Conservation (phyloP, 257 asterid species). For the Avicennia marina region DNA sequence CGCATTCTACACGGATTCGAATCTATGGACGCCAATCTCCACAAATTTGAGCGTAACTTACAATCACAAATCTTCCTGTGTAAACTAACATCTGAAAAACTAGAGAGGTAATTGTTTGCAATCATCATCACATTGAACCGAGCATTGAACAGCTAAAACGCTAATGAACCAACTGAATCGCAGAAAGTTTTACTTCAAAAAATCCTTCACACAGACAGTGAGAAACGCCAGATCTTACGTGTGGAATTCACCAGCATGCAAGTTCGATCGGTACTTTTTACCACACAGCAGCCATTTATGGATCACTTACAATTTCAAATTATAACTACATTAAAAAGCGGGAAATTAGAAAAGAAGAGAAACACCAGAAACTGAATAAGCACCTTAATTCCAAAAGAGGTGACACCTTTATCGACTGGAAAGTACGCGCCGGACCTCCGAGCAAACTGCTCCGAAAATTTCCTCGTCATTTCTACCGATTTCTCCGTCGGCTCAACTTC, state of each 20-base stretch:
- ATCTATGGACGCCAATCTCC: too few relatives aligned
- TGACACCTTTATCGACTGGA: constrained; percentile 88
- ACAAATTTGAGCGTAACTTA: too few relatives aligned
- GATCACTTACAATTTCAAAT: not conserved
- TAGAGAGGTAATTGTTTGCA: too few relatives aligned
- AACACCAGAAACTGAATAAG: not conserved
- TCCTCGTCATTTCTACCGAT: constrained; percentile 94
- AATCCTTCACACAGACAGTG: not conserved
- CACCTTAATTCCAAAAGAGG: constrained; percentile 89
- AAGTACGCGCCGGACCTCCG: constrained; percentile 81
- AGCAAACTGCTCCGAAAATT: constrained; percentile 98
- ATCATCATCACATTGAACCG: too few relatives aligned
- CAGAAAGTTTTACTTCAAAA: too few relatives aligned
- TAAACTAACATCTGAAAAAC: too few relatives aligned
- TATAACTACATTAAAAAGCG: not conserved
- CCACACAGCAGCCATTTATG: not conserved
- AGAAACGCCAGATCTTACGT: not conserved
- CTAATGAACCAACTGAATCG: not conserved
- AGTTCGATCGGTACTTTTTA: not conserved
- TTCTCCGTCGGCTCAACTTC: constrained; percentile 87
- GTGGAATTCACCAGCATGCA: not conserved
- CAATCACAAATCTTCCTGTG: too few relatives aligned
- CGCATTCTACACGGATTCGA: not conserved
- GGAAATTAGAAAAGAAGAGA: not conserved
- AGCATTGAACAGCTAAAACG: not conserved